These are phyloP conservation scores for Eucommia ulmoides DNA, from an alignment of 257 asterid genomes.

Conservation along the genomic window DNA sequence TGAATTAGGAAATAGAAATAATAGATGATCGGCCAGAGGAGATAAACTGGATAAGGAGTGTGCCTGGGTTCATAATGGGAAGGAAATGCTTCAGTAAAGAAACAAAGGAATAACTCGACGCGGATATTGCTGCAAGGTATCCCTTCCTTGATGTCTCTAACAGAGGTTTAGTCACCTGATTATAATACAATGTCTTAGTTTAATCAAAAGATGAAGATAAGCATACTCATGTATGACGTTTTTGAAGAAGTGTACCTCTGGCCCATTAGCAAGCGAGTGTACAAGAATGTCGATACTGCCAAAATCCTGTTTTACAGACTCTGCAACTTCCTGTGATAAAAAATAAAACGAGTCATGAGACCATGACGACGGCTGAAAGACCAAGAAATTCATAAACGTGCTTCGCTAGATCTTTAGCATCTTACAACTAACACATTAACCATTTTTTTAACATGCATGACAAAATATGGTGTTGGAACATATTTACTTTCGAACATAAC, in stretches of 20 bases:
- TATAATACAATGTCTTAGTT: too few relatives aligned
- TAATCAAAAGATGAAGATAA: too few relatives aligned
- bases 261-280: slow-evolving; percentile 88
- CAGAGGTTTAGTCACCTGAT: slow-evolving; percentile 72
- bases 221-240: too few relatives aligned
- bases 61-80: slow-evolving; percentile 84
- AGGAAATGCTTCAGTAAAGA: slow-evolving; percentile 68
- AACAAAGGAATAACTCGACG: slow-evolving; percentile 82
- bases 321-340: slow-evolving; percentile 66
- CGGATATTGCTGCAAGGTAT: slow-evolving; percentile 91
- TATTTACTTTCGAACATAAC: too few relatives aligned
- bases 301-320: slow-evolving; percentile 66
- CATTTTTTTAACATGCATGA: too few relatives aligned
- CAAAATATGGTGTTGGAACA: too few relatives aligned
- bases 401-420: too few relatives aligned
- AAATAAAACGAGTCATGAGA: too few relatives aligned
- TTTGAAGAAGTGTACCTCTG: slow-evolving; percentile 55
- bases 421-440: too few relatives aligned
- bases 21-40: background rate
- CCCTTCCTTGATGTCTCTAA: slow-evolving; percentile 82
- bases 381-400: too few relatives aligned
- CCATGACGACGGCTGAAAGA: too few relatives aligned
- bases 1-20: slow-evolving; percentile 2
- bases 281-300: slow-evolving; percentile 85
- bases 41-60: background rate